Conservation (phyloP, 2,329 filamentous ascomycete species). For the Ophiostoma perfectum region DNA sequence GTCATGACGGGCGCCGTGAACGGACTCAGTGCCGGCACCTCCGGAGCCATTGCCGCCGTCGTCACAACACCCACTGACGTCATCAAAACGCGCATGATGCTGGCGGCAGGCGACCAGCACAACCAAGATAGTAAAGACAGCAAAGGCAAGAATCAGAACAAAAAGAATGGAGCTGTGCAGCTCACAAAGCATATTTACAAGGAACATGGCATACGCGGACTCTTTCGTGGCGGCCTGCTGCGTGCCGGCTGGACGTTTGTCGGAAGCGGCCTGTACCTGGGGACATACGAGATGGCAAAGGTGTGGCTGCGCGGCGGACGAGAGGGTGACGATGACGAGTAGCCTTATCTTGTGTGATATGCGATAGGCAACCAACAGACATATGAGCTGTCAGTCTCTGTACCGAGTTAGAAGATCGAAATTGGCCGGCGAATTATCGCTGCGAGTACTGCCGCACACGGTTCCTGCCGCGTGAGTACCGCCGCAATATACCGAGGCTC, state of each 20-base stretch:
- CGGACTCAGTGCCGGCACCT: conserved; percentile 64
- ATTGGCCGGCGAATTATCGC: conserved; percentile 1
- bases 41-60: conserved; percentile 68
- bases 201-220: conserved; percentile 63
- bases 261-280: conserved; percentile 77
- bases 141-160: conserved; percentile 20
- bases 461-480: background rate
- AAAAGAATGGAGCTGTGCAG: conserved; percentile 42
- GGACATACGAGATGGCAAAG: conserved; percentile 77
- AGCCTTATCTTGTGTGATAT: background rate
- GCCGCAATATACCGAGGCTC: conserved; percentile 1
- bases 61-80: conserved; percentile 88
- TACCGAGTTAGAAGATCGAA: no score
- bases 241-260: conserved; percentile 75
- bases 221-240: conserved; percentile 72
- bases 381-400: no score
- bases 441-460: background rate
- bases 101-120: conserved; percentile 48
- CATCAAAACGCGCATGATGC: conserved; percentile 85
- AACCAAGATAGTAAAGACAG: conserved; percentile 17
- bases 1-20: conserved; percentile 66
- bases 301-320: conserved; percentile 51
- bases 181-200: conserved; percentile 61
- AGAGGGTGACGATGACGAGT: conserved; percentile 28
- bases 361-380: no score